Evolutionary conservation across 2,329 filamentous ascomycete species (phyloP).

Genomic region (Lachnellula arida): DNA sequence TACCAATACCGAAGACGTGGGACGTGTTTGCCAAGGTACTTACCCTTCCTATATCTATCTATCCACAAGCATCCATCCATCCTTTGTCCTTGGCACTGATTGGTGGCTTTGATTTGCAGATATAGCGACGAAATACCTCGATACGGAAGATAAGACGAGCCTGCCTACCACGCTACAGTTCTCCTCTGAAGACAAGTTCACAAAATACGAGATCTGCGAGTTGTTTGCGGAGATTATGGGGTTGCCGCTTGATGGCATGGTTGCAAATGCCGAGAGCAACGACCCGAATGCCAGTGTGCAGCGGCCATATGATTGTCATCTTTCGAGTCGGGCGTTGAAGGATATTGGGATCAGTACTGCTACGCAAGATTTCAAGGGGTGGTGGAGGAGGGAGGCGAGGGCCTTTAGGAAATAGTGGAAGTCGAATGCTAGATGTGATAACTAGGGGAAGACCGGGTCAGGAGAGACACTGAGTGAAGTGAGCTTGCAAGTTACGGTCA

Average conservation of each 20-base stretch:
- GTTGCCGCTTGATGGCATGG: conserved; percentile 62
- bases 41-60: background rate
- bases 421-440: background rate
- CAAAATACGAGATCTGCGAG: conserved; percentile 86
- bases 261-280: conserved; percentile 65
- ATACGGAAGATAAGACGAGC: conserved; percentile 40
- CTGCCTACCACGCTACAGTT: conserved; percentile 76
- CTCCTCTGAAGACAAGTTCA: conserved; percentile 78
- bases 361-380: conserved; percentile 70
- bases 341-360: conserved; percentile 70
- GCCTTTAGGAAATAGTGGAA: conserved; percentile 42
- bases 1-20: conserved; percentile 85
- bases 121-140: conserved; percentile 64
- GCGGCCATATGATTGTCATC: conserved; percentile 82
- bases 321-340: conserved; percentile 70
- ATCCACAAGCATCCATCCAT: conserved; percentile 6
- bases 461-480: background rate
- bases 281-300: conserved; percentile 67
- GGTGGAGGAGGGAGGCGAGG: conserved; percentile 68
- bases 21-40: conserved; percentile 65
- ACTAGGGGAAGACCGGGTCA: background rate
- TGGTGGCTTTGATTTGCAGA: conserved; percentile 45
- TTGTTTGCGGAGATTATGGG: conserved; percentile 75
- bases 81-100: background rate
- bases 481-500: too few species aligned